Evolutionary conservation across 1,284 basidiomycete genomes (phyloP), one percentile per base, ranked within the genome.

Genomic region (Ceratobasidium sp.): DNA sequence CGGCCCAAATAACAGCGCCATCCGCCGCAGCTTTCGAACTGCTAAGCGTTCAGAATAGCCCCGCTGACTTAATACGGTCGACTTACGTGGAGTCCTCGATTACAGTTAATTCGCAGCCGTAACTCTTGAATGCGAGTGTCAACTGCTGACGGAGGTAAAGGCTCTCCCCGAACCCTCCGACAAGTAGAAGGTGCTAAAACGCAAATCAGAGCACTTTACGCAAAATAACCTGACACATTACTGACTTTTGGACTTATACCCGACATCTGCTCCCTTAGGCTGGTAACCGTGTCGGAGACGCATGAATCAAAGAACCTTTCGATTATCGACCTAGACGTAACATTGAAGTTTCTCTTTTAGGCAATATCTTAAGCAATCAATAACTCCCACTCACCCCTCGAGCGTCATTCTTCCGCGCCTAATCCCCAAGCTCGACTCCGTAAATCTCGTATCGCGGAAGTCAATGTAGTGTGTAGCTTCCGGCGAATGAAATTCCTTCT

Each of bases 91-190:
- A 48, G 11, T 45, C 62, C 9, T 64, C 8, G 14, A 48, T 48
- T 4, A 64, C n/a, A 29, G 48, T n/a, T 17, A 51, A 51, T 44
- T 31, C 22, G 33, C 45, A 45, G 11, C 19, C 19, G 9, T 29
- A 6, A 6, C 27, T 2, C 2, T 41, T 27, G 4, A 48, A 29
- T 47, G 33, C 57, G 5, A 2, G 17, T 17, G 29, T 47, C 9
- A 64, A 31, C 29, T 22, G 2, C 5, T 48, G 27, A n/a, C 53
- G 73, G 31, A 75, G 50, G 29, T 75, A 67, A n/a, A 14, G 47
- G 45, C 64, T 67, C 24, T 69, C 65, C 17, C 73, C 73, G 47
- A 75, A 69, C 4, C 73, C 73, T 3, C 65, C 73, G 14, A 75
- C 73, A 9, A 75, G 65, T 6, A 75, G 41, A 33, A 75, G 31